Evolutionary conservation across 1,284 basidiomycete species (phyloP), one percentile per base, ranked within the genome.

Genomic region (Inonotus obliquus): DNA sequence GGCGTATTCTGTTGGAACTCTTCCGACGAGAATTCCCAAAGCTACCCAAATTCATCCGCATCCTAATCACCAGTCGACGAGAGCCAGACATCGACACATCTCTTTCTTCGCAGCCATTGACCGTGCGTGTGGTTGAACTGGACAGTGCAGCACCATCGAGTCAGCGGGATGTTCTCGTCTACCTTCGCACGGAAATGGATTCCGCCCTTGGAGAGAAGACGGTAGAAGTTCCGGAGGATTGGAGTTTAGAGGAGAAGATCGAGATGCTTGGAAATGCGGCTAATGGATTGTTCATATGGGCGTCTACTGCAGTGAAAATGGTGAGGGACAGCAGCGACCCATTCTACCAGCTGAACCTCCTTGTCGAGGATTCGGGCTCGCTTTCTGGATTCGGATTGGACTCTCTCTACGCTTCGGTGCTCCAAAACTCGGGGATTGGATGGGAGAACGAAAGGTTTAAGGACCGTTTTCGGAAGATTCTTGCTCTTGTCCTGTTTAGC

Each of bases 241-340:
- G 55, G 55, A 38, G 10, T n/a, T 57, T 9, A 11, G 23, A 37
- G 14, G 2, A n/a, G 3, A 66, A 69, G 13, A 49, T 70, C 9
- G 61, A 66, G 10, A 38, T 27, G 37, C 62, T 72, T 23, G 67
- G 67, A 13, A 39, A 66, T 23, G 70, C 65, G 25, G 65, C 70
- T 2, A 57, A 64, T n/a, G 68, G 69, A 1, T 55, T 72, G 11
- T 72, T 72, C 54, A 72, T 72, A 19, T 72, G 70, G 55, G 68
- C 70, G 9, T 60, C 66, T 17, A 72, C 69, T 1, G 70, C 72
- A 29, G 61, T 72, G 52, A 71, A 68, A 25, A 29, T 61, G 17
- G 44, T 61, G 25, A 25, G 10, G 10, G 21, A 47, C n/a, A 47
- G 56, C 45, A 35, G 27, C 25, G 17, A 47, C 21, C 39, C 23